Percentiles rank a stretch among this genome's conserved stretches.
Conservation (phyloP, 306 rosid species). For the Sindora glabra region DNA sequence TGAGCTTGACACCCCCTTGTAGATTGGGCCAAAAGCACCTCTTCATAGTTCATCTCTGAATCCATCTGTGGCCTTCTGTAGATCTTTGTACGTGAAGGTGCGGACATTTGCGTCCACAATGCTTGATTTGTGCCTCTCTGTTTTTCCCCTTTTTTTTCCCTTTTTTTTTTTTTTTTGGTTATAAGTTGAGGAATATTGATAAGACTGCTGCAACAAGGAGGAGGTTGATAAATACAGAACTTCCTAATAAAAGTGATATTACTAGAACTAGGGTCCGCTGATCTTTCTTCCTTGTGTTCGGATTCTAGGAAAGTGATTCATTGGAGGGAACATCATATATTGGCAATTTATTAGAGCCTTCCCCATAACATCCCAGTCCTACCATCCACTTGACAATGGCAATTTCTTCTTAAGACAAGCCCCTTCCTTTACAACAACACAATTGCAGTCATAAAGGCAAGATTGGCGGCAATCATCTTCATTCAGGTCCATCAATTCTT, state of each 20-base stretch:
- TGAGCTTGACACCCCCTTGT: no score
- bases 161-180: no score
- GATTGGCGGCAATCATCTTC: constrained; percentile 16
- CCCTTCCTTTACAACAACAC: constrained; percentile 15
- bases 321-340: neutral
- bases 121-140: neutral
- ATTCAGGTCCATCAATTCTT: neutral
- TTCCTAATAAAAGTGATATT: constrained; percentile 16
- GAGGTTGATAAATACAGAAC: constrained; percentile 15
- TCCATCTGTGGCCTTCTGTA: no score
- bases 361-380: neutral
- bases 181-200: neutral
- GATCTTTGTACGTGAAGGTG: no score
- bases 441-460: constrained; percentile 20
- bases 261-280: neutral
- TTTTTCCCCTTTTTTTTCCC: no score
- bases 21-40: no score
- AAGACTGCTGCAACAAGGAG: neutral
- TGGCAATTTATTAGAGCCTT: constrained; percentile 12
- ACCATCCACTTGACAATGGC: constrained; percentile 37
- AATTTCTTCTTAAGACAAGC: constrained; percentile 38
- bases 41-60: no score
- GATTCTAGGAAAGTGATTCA: neutral
- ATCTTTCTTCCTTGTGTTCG: neutral
- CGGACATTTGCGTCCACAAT: neutral